phyloP scores from a whole-genome alignment of 2,329 filamentous ascomycete genomes.

The Ophiostoma populinum region DNA sequence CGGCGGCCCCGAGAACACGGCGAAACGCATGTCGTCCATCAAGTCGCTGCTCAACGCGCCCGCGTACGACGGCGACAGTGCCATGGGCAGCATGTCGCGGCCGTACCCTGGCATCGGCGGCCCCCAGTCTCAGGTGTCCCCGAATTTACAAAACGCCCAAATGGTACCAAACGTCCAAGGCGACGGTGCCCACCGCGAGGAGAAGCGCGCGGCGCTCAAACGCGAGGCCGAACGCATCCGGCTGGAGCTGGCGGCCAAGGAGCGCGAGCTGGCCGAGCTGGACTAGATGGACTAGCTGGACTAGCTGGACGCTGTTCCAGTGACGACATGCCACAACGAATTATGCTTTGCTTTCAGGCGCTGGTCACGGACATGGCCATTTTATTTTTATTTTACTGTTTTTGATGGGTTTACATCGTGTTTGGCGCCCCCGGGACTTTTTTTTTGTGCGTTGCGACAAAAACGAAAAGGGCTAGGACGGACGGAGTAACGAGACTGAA shows the following conservation, averaged over 20 bases:
- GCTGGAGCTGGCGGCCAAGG: constrained; percentile 53
- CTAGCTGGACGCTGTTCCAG: too few species aligned
- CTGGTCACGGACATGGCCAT: too few species aligned
- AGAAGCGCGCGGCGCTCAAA: constrained; percentile 47
- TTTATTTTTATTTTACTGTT: neutral
- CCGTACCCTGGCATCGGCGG: constrained; percentile 8
- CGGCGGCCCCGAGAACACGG: constrained; percentile 28
- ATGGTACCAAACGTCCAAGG: too few species aligned
- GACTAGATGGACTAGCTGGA: constrained; percentile 1
- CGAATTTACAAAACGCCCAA: too few species aligned
- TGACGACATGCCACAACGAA: too few species aligned
- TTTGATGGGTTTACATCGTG: neutral
- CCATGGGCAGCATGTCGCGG: constrained; percentile 10
- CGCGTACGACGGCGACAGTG: constrained; percentile 18
- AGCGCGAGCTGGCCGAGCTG: constrained; percentile 46
- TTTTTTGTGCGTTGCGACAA: too few species aligned
- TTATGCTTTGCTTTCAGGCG: too few species aligned
- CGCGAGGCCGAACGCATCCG: constrained; percentile 64
- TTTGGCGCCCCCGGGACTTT: constrained; percentile 3
- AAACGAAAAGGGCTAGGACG: too few species aligned
- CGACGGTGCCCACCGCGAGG: constrained; percentile 19
- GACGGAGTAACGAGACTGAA: too few species aligned
- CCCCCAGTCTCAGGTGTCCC: too few species aligned
- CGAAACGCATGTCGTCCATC: constrained; percentile 55
- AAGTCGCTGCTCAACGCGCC: constrained; percentile 55